phyloP scores from a whole-genome alignment of 176 grass and related monocot species.

The Coix lacrymajobi region DNA sequence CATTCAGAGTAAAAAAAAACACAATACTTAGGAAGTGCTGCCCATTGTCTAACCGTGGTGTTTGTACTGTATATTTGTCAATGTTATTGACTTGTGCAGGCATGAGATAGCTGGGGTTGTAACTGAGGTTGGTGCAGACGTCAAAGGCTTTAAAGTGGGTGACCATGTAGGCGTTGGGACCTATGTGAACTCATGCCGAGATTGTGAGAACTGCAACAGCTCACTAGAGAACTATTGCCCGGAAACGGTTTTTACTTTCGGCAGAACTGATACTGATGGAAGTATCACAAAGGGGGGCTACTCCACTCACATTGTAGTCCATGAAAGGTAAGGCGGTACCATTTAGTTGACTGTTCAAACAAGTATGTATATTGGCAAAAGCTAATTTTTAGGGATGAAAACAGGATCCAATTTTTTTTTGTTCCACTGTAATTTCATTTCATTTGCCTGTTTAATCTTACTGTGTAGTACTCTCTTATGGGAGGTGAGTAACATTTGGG shows the following conservation, averaged over 20 bases:
- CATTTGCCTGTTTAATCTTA: background rate
- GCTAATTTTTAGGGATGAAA: background rate
- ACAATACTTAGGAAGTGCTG: too few species aligned
- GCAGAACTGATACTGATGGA: slow-evolving; percentile 59
- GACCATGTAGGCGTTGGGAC: background rate
- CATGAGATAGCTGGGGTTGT: background rate
- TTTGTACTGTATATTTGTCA: too few species aligned
- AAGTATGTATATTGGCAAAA: background rate
- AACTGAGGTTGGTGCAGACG: background rate
- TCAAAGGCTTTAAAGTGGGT: background rate
- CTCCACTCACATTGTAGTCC: slow-evolving; percentile 69
- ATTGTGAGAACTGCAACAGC: background rate
- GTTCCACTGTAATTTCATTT: background rate
- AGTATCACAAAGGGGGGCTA: slow-evolving; percentile 71
- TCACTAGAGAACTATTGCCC: slow-evolving; percentile 29
- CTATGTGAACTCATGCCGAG: background rate
- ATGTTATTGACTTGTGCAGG: too few species aligned
- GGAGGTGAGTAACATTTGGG: background rate
- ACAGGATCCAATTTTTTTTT: background rate
- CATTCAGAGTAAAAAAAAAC: background rate
- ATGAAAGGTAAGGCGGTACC: slow-evolving; percentile 40
- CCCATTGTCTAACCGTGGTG: too few species aligned
- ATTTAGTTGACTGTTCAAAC: background rate
- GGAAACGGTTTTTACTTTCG: slow-evolving; percentile 41
- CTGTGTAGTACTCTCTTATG: background rate